Conservation (phyloP, 345 rosid species). For the Hypericum perforatum region DNA sequence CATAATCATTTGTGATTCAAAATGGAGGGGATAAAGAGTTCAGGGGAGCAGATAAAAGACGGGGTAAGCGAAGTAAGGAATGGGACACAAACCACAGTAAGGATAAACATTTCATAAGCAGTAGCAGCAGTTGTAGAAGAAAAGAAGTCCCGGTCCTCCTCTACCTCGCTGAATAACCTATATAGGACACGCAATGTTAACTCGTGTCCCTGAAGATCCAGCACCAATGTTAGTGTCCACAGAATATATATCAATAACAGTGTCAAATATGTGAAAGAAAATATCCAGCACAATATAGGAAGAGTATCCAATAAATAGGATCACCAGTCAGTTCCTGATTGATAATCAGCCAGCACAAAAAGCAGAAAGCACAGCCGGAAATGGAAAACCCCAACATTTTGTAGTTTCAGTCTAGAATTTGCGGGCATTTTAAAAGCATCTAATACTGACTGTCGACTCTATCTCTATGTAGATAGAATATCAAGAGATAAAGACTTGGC, state of each 20-base stretch:
- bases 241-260: neutral
- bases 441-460: too few relatives aligned
- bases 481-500: too few relatives aligned
- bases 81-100: constrained; percentile 57
- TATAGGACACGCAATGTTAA: constrained; percentile 91
- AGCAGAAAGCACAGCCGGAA: too few relatives aligned
- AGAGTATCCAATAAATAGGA: neutral
- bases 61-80: constrained; percentile 10
- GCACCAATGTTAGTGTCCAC: constrained; percentile 28
- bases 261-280: neutral
- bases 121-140: constrained; percentile 86
- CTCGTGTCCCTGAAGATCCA: constrained; percentile 93
- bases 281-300: neutral
- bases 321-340: neutral
- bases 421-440: too few relatives aligned
- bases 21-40: too few relatives aligned
- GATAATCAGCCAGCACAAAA: neutral
- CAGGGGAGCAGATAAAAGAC: neutral
- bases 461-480: too few relatives aligned
- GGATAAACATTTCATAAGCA: constrained; percentile 71
- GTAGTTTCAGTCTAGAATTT: too few relatives aligned
- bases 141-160: constrained; percentile 89
- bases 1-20: constrained; percentile 4
- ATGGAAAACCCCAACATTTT: too few relatives aligned
- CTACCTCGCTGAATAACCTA: constrained; percentile 86